Conservation (phyloP, 345 rosid species). For the Brassica carinata region DNA sequence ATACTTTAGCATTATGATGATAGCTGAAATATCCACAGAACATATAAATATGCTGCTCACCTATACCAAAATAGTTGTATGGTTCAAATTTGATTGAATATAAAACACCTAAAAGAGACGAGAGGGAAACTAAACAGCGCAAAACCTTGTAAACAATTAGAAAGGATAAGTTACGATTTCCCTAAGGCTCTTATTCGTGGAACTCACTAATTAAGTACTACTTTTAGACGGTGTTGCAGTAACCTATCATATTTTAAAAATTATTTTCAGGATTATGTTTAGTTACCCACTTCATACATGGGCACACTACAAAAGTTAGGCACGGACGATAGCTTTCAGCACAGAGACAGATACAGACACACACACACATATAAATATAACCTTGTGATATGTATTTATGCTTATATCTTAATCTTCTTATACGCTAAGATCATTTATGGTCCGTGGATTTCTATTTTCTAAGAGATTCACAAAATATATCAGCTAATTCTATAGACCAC, state of each 20-base stretch:
- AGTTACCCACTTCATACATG: background rate
- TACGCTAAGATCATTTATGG: constrained; percentile 5
- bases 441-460: background rate
- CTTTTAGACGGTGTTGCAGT: background rate
- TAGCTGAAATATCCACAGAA: background rate
- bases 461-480: background rate
- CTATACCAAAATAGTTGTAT: background rate
- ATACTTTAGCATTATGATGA: background rate
- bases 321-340: constrained; percentile 6
- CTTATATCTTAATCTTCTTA: constrained; percentile 11
- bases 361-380: background rate
- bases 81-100: background rate
- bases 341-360: background rate
- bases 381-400: background rate
- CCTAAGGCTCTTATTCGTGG: background rate
- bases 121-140: background rate
- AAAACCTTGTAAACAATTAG: background rate
- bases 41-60: background rate
- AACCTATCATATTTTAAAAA: background rate
- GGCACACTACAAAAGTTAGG: constrained; percentile 1
- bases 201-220: background rate
- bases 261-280: background rate
- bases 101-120: background rate
- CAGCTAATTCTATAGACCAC: background rate
- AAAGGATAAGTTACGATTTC: constrained; percentile 2